Percentiles rank a stretch among this genome's conserved stretches.
These are phyloP conservation scores for Ceriops tagal DNA, from an alignment of 345 rosid species.

Conservation along the genomic window DNA sequence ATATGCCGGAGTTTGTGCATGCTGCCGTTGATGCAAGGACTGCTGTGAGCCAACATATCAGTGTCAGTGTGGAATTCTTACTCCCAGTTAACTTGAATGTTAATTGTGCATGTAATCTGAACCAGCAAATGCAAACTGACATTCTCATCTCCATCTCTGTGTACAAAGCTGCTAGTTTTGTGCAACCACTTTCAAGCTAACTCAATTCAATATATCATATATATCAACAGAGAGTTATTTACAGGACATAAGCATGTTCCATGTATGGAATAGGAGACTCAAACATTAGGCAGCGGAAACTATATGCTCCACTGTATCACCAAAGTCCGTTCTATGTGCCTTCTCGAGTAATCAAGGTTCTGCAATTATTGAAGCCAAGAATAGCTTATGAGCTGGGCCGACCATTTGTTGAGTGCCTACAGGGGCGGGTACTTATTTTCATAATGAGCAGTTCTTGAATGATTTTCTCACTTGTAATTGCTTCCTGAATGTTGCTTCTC, in stretches of 20 bases:
- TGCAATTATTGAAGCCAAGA: background rate
- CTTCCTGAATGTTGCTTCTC: constrained; percentile 54
- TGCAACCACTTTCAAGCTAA: too few relatives aligned
- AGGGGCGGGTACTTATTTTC: constrained; percentile 40
- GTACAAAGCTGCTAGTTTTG: too few relatives aligned
- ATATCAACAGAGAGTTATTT: background rate
- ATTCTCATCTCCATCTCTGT: too few relatives aligned
- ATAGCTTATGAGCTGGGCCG: constrained; percentile 40
- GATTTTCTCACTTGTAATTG: constrained; percentile 45
- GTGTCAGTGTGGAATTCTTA: too few relatives aligned
- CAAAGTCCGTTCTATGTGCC: background rate
- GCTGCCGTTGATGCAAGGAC: too few relatives aligned
- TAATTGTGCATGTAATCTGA: too few relatives aligned
- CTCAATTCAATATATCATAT: too few relatives aligned
- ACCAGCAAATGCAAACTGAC: too few relatives aligned
- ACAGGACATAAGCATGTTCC: background rate
- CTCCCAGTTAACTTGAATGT: too few relatives aligned
- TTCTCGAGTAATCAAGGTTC: background rate
- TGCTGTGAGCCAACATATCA: too few relatives aligned
- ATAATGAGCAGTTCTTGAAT: constrained; percentile 46
- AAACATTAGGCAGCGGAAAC: background rate
- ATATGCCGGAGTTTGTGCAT: too few relatives aligned
- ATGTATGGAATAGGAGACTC: too few relatives aligned
- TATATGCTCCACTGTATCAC: background rate
- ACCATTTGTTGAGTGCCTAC: constrained; percentile 64